Conservation (phyloP, 140 eudicot genomes). For the Erigeron philadelphicus region DNA sequence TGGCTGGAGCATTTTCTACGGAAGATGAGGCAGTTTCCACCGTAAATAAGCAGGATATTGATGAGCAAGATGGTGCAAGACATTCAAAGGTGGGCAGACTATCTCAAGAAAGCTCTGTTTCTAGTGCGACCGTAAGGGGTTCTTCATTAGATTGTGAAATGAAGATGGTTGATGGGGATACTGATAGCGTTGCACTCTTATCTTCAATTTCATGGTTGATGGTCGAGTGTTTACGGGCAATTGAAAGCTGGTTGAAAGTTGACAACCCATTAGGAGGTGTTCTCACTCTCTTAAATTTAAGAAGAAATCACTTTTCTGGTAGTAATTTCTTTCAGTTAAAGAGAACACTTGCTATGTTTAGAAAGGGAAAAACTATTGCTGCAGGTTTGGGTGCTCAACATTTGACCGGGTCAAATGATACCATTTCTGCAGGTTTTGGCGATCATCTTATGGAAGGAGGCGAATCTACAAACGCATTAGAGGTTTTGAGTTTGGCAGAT, state of each 20-base stretch:
- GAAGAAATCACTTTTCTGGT: conserved; percentile 37
- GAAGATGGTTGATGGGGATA: conserved; percentile 32
- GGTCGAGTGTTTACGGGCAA: conserved; percentile 70
- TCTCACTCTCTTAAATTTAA: conserved; percentile 38
- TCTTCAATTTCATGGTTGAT: conserved; percentile 62
- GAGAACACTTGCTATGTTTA: conserved; percentile 54
- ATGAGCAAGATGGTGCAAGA: conserved; percentile 60
- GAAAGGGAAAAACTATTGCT: conserved; percentile 46
- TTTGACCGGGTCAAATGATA: conserved; percentile 37
- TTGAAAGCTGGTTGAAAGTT: conserved; percentile 63
- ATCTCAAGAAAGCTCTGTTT: conserved; percentile 77
- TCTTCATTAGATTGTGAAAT: conserved; percentile 31
- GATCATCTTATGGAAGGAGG: conserved; percentile 49
- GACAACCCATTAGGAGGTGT: conserved; percentile 50
- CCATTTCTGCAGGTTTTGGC: conserved; percentile 37
- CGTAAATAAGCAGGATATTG: conserved; percentile 41
- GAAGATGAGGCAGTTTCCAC: conserved; percentile 40
- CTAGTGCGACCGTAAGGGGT: conserved; percentile 50
- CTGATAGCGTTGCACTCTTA: conserved; percentile 37
- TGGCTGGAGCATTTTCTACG: conserved; percentile 76
- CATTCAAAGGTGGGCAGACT: conserved; percentile 93
- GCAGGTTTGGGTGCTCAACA: conserved; percentile 41
- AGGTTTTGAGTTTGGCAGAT: conserved; percentile 66
- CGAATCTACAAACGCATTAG: conserved; percentile 49
- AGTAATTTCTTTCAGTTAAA: conserved; percentile 59